Evolutionary conservation across 306 rosid genomes (phyloP).

Genomic region (Fragaria vesca): DNA sequence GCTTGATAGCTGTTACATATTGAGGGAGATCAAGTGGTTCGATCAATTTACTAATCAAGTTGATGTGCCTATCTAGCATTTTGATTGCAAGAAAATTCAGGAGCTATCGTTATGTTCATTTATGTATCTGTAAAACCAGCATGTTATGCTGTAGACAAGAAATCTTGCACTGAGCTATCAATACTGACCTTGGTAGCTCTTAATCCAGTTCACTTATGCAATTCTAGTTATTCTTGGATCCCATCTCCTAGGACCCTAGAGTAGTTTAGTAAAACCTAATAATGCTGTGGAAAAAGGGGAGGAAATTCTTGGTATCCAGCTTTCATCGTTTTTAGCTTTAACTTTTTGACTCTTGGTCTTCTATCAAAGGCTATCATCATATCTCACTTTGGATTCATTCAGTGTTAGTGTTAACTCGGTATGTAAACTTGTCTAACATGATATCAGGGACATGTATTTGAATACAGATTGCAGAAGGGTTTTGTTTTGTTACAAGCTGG

Average conservation of each 20-base stretch:
- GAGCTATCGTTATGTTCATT: too few relatives aligned
- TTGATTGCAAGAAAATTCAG: too few relatives aligned
- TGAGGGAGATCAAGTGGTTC: too few relatives aligned
- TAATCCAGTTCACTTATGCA: background rate
- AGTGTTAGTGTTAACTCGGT: background rate
- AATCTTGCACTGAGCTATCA: too few relatives aligned
- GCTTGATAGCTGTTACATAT: too few relatives aligned
- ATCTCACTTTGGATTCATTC: background rate
- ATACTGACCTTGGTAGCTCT: background rate
- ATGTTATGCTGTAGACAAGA: too few relatives aligned
- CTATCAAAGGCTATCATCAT: background rate
- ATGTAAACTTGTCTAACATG: background rate
- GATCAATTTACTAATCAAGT: too few relatives aligned
- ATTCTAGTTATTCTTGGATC: background rate
- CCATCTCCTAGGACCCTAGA: background rate
- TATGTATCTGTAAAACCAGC: too few relatives aligned
- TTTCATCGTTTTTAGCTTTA: background rate
- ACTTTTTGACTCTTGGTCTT: background rate
- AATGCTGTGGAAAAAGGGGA: constrained; percentile 26
- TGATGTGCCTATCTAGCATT: too few relatives aligned
- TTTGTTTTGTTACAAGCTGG: too few relatives aligned
- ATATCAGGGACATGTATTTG: background rate
- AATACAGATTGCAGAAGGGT: too few relatives aligned
- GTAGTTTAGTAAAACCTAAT: background rate
- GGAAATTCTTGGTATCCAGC: constrained; percentile 36